Evolutionary conservation across 2,329 filamentous ascomycete species (phyloP).

Genomic region (Apiospora arundinis): DNA sequence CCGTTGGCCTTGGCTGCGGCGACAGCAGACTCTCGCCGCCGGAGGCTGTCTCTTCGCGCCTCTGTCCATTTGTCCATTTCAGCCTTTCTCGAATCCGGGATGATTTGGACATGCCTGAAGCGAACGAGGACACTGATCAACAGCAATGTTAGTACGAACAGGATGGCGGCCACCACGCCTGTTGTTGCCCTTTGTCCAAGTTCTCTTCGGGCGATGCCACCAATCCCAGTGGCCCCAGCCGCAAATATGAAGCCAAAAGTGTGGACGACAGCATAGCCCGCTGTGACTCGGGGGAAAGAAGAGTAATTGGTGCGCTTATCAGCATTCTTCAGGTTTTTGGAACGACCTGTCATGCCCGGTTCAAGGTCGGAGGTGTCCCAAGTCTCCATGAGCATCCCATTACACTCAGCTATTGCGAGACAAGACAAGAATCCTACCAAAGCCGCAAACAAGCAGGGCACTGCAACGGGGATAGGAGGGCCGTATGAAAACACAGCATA

Average conservation of each 20-base stretch:
- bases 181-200: conserved; percentile 73
- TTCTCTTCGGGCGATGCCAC: conserved; percentile 69
- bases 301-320: conserved; percentile 72
- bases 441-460: conserved; percentile 70
- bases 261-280: conserved; percentile 75
- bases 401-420: conserved; percentile 77
- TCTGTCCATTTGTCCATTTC: conserved; percentile 61
- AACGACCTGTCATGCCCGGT: conserved; percentile 68
- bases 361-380: conserved; percentile 83
- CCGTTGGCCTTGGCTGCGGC: conserved; percentile 40
- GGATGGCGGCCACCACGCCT: conserved; percentile 70
- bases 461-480: conserved; percentile 62
- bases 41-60: conserved; percentile 55
- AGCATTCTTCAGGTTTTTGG: conserved; percentile 48
- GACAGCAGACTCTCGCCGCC: conserved; percentile 49
- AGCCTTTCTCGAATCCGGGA: conserved; percentile 64
- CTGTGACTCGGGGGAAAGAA: conserved; percentile 74
- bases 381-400: conserved; percentile 79
- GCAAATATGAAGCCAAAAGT: conserved; percentile 72
- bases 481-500: conserved; percentile 73
- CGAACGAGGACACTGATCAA: conserved; percentile 68
- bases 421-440: conserved; percentile 74
- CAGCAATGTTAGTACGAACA: conserved; percentile 68
- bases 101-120: conserved; percentile 71
- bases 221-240: conserved; percentile 70